Percentiles rank a stretch among this genome's conserved stretches.
phyloP scores from a whole-genome alignment of 2,329 filamentous ascomycete genomes.

The Bipolaris victoriae region DNA sequence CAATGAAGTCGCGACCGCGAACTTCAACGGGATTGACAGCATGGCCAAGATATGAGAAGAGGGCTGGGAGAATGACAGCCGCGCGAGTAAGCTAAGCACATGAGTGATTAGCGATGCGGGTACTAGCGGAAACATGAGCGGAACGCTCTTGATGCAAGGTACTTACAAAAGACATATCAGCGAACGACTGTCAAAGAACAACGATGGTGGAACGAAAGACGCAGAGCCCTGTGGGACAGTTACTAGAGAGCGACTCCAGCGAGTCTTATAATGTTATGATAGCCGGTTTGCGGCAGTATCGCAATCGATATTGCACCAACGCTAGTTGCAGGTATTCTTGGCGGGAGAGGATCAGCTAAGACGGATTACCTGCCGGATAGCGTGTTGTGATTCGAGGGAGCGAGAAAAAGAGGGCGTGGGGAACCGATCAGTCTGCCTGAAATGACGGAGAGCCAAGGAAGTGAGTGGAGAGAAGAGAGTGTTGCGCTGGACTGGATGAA shows the following conservation, averaged over 20 bases:
- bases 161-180: conserved; percentile 17
- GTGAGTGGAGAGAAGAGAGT: background rate
- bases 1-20: conserved; percentile 66
- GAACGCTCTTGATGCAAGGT: background rate
- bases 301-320: conserved; percentile 17
- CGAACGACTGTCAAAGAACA: conserved; percentile 11
- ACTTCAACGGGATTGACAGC: conserved; percentile 65
- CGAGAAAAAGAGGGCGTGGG: conserved; percentile 7
- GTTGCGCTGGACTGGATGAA: background rate
- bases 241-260: background rate
- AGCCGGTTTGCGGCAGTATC: conserved; percentile 5
- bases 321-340: conserved; percentile 17
- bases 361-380: conserved; percentile 14
- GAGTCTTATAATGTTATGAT: conserved; percentile 9
- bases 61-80: conserved; percentile 34
- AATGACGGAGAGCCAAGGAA: conserved; percentile 3
- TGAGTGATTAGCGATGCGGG: conserved; percentile 17
- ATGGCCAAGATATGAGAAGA: conserved; percentile 52
- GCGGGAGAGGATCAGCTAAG: conserved; percentile 16
- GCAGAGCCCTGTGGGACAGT: background rate
- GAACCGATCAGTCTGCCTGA: conserved; percentile 1
- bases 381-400: conserved; percentile 12
- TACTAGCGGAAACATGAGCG: conserved; percentile 8
- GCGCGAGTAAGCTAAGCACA: conserved; percentile 35
- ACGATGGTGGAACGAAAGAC: conserved; percentile 8